Percentiles rank a stretch among this genome's conserved stretches.
Evolutionary conservation across 495 filamentous ascomycete genomes (phyloP).

Genomic region (Apiosordaria backusii): DNA sequence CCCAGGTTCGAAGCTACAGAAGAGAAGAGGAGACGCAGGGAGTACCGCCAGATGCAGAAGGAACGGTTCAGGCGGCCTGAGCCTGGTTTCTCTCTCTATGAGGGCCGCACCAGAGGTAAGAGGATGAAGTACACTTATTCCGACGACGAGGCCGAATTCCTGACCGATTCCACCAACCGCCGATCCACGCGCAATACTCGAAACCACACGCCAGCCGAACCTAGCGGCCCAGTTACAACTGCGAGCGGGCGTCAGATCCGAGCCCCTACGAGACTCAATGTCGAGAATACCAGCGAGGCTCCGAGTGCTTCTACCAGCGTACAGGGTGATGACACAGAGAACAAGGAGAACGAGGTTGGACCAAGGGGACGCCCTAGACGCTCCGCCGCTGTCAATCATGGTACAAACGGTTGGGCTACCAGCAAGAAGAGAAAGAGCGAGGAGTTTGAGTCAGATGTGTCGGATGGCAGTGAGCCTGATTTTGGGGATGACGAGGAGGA

Average conservation of each 20-base stretch:
- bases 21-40: conserved; percentile 90
- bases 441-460: conserved; percentile 68
- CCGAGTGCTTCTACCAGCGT: conserved; percentile 37
- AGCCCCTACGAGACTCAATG: conserved; percentile 72
- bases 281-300: conserved; percentile 54
- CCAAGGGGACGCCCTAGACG: conserved; percentile 35
- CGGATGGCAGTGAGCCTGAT: conserved; percentile 57
- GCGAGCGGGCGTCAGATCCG: conserved; percentile 86
- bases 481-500: conserved; percentile 63
- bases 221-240: conserved; percentile 73
- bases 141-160: conserved; percentile 74
- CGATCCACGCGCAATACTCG: conserved; percentile 74
- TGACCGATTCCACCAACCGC: conserved; percentile 67
- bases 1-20: conserved; percentile 94
- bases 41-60: conserved; percentile 83
- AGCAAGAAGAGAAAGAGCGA: conserved; percentile 62
- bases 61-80: conserved; percentile 85
- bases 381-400: conserved; percentile 42
- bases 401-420: conserved; percentile 47
- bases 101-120: conserved; percentile 93
- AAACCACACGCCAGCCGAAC: conserved; percentile 65
- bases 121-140: conserved; percentile 94
- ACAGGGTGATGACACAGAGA: conserved; percentile 31
- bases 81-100: conserved; percentile 86
- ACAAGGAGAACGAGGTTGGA: conserved; percentile 29